Evolutionary conservation across 75 land plant genomes (phyloP).

Genomic region (Isoetes taiwanensis): DNA sequence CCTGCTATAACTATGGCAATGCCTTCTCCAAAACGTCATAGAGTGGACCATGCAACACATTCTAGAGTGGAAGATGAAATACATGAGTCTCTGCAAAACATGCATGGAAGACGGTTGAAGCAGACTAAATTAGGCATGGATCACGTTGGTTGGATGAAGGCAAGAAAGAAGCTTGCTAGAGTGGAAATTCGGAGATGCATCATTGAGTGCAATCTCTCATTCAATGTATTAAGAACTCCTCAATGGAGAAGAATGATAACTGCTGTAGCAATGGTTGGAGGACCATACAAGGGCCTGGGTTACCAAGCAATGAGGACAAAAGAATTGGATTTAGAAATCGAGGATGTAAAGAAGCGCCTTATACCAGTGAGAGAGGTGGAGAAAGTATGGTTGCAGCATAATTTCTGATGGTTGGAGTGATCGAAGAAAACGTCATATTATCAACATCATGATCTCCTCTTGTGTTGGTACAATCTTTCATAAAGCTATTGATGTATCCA

Average conservation of each 20-base stretch:
- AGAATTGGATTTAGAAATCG: no score
- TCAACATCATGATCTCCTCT: conserved; percentile 28
- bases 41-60: no score
- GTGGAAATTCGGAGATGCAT: neutral
- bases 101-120: no score
- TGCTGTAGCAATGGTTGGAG: neutral
- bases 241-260: neutral
- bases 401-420: conserved; percentile 25
- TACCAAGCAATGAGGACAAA: neutral
- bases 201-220: neutral
- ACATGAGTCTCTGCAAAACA: no score
- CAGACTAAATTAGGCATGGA: no score
- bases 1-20: no score
- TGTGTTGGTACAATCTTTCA: conserved; percentile 18
- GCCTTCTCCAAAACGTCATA: no score
- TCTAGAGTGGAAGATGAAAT: no score
- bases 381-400: conserved; percentile 23
- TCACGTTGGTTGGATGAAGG: conserved; percentile 1
- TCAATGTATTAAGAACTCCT: neutral
- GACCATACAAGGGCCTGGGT: neutral
- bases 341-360: no score
- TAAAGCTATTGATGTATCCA: conserved; percentile 23
- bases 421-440: conserved; percentile 14
- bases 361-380: conserved; percentile 23
- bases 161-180: neutral